A percentile compares a stretch with the other conserved stretches of the same genome.
Conservation (phyloP, 495 filamentous ascomycete genomes). For the Aspergillus diversus region DNA sequence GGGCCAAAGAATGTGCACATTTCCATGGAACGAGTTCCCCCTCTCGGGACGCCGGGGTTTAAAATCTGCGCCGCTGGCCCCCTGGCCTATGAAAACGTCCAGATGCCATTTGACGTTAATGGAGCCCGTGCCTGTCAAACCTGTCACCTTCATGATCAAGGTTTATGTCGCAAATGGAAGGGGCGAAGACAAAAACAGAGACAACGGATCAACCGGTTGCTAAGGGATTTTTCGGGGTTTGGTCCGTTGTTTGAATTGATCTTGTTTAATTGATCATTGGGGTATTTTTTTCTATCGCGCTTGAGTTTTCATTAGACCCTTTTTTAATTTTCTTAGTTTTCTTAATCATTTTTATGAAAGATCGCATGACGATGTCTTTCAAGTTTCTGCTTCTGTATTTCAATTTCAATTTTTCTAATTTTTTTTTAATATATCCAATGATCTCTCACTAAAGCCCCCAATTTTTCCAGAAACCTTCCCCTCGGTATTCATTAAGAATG, state of each 20-base stretch:
- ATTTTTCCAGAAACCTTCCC: constrained; percentile 3
- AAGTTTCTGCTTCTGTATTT: neutral
- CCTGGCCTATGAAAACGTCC: neutral
- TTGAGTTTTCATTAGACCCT: neutral
- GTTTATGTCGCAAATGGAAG: neutral
- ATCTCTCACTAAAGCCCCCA: neutral
- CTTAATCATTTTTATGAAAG: neutral
- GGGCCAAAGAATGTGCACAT: too few relatives aligned
- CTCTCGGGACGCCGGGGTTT: constrained; percentile 1
- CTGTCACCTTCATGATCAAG: constrained; percentile 11
- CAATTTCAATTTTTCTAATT: neutral
- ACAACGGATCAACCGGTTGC: constrained; percentile 1
- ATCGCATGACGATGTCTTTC: neutral
- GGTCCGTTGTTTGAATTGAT: neutral
- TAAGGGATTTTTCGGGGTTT: constrained; percentile 1
- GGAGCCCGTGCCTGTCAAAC: constrained; percentile 19
- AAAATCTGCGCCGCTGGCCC: neutral
- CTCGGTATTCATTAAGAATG: neutral
- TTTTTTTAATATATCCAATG: neutral
- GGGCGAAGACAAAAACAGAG: neutral
- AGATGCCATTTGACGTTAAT: neutral
- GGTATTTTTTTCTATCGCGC: neutral
- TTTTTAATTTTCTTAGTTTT: neutral
- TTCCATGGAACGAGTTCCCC: neutral
- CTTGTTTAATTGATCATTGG: neutral